Evolutionary conservation across 768 basidiomycete species (phyloP).

Genomic region (Heimioporus sp.): DNA sequence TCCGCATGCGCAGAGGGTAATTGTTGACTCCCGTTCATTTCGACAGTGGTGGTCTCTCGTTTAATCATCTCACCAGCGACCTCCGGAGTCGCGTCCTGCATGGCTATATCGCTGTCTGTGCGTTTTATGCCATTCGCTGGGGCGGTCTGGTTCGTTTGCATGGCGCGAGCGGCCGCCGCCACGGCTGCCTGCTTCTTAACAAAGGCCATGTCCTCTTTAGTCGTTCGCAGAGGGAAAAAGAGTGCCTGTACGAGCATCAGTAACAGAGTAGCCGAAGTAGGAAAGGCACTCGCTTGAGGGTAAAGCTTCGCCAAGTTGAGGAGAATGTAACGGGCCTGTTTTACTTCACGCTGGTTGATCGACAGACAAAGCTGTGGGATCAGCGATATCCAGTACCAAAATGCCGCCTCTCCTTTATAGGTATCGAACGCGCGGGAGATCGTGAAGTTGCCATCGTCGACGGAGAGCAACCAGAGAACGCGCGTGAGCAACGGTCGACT

Average conservation of each 20-base stretch:
- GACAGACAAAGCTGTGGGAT: constrained; percentile 93
- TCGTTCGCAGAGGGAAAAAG: constrained; percentile 92
- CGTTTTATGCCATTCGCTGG: constrained; percentile 28
- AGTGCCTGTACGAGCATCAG: constrained; percentile 58
- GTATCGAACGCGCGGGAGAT: constrained; percentile 86
- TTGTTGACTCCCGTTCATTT: constrained; percentile 28
- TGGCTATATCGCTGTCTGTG: constrained; percentile 27
- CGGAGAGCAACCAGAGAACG: constrained; percentile 92
- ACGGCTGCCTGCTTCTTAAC: constrained; percentile 43
- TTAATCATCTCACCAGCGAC: constrained; percentile 24
- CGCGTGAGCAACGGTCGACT: constrained; percentile 88
- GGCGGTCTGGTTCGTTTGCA: constrained; percentile 34
- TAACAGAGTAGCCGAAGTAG: not conserved
- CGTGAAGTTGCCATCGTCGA: constrained; percentile 75
- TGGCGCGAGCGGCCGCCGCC: constrained; percentile 31
- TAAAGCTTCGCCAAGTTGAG: constrained; percentile 86
- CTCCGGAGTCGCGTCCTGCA: constrained; percentile 30
- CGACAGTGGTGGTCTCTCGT: constrained; percentile 17
- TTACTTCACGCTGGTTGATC: constrained; percentile 87
- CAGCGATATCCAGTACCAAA: constrained; percentile 99
- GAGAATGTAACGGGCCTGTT: constrained; percentile 87
- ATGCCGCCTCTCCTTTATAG: constrained; percentile 94
- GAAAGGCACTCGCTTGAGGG: constrained; percentile 69
- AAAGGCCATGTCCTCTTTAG: constrained; percentile 63
- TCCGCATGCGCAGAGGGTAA: constrained; percentile 15